These are phyloP conservation scores for Crithidia sp. DNA, from an alignment of 208 protist genomes.

Conservation along the genomic window DNA sequence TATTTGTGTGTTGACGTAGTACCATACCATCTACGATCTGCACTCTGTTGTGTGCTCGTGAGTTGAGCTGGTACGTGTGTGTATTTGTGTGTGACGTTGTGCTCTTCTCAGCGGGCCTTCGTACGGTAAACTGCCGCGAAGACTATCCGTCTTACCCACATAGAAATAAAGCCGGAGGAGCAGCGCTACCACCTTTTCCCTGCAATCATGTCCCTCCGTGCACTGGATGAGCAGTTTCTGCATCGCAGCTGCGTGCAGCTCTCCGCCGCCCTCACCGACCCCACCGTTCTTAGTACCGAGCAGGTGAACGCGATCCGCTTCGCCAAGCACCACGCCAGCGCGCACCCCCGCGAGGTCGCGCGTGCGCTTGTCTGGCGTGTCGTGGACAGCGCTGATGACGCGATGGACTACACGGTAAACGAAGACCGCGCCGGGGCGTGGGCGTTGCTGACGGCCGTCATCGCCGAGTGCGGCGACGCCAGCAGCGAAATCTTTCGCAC, in stretches of 20 bases:
- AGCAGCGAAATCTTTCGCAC: constrained; percentile 58
- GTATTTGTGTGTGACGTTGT: too few species aligned
- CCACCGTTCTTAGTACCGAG: constrained; percentile 55
- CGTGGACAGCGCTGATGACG: constrained; percentile 72
- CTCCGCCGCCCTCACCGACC: constrained; percentile 60
- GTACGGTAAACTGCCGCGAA: too few species aligned
- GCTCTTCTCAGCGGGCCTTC: too few species aligned
- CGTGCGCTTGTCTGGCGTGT: constrained; percentile 84
- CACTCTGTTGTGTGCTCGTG: too few species aligned
- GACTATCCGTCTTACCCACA: too few species aligned
- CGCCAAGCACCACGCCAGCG: constrained; percentile 63
- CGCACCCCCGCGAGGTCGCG: constrained; percentile 66
- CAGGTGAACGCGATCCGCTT: constrained; percentile 66
- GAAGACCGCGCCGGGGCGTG: constrained; percentile 79
- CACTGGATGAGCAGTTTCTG: constrained; percentile 64
- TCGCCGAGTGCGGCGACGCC: constrained; percentile 62
- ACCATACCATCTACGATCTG: too few species aligned
- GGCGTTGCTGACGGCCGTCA: constrained; percentile 66
- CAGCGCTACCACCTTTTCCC: too few species aligned
- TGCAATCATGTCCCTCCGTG: constrained; percentile 37
- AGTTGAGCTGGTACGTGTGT: too few species aligned
- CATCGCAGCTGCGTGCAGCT: constrained; percentile 88
- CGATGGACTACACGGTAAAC: constrained; percentile 34
- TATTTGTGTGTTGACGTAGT: too few species aligned
- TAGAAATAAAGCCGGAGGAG: too few species aligned